Evolutionary conservation across 1,139 yeast genomes (phyloP).

Genomic region (Candida albicans): DNA sequence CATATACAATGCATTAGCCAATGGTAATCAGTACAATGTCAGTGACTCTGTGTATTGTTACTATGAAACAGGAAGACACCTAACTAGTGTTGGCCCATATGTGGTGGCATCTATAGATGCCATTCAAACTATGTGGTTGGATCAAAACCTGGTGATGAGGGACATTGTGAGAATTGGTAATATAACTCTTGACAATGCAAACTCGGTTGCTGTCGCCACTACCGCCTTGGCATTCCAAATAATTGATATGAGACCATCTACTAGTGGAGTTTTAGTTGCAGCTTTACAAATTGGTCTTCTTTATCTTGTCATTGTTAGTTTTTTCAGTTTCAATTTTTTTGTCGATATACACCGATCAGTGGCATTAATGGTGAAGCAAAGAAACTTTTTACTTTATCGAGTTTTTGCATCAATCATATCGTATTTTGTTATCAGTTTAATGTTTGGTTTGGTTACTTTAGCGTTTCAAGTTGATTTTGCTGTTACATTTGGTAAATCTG

Average conservation of each 20-base stretch:
- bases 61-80: slow-evolving; percentile 45
- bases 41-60: slow-evolving; percentile 24
- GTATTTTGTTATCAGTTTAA: slow-evolving; percentile 36
- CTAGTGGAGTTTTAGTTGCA: slow-evolving; percentile 51
- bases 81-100: slow-evolving; percentile 12
- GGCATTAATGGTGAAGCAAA: slow-evolving; percentile 27
- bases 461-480: slow-evolving; percentile 44
- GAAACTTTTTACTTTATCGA: slow-evolving; percentile 33
- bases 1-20: slow-evolving; percentile 24
- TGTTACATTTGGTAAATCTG: slow-evolving; percentile 36
- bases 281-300: slow-evolving; percentile 75
- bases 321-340: slow-evolving; percentile 57
- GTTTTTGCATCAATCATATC: slow-evolving; percentile 26
- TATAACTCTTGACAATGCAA: slow-evolving; percentile 7
- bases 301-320: slow-evolving; percentile 67
- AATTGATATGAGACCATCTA: slow-evolving; percentile 18
- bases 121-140: slow-evolving; percentile 17
- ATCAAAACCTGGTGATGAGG: slow-evolving; percentile 5
- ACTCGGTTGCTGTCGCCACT: slow-evolving; percentile 4
- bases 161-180: slow-evolving; percentile 5
- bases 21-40: slow-evolving; percentile 28
- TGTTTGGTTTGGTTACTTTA: slow-evolving; percentile 38
- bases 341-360: slow-evolving; percentile 51
- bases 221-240: slow-evolving; percentile 7
- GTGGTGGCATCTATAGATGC: slow-evolving; percentile 15